Evolutionary conservation across 177 flowering plant species (phyloP), one percentile per base, ranked within the genome.

Genomic region (Vitis hybrid): DNA sequence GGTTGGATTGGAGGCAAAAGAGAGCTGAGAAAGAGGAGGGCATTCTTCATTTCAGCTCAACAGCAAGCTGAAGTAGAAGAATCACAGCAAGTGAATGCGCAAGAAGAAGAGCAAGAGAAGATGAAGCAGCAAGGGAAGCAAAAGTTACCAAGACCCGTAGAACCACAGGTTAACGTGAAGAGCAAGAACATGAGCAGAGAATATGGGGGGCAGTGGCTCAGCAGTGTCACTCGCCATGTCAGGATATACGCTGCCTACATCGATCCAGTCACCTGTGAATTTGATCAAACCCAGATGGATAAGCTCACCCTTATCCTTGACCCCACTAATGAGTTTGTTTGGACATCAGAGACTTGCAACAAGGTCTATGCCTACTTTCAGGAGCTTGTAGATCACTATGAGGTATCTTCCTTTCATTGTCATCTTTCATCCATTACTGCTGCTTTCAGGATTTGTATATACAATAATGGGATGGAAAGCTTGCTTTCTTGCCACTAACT

Each of bases 301-400:
- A 93, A 93, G 75, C 89, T 91, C 60, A 91, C 98, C 10, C 82
- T 93, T 13, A 71, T 93, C 14, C 93, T 93, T 6, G 97, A 93
- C 58, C 93, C 98, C 0, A 72, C 86, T 8, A 79, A 93, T 18
- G 98, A 93, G 82, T 93, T 93, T 51, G 79, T 86, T 13, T 90
- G 98, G 98, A 89, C 80, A 53, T 20, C 80, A 14, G 97, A 91
- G 31, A 89, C 87, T 31, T 86, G 91, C 78, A 83, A 77, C 71
- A 86, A 76, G 77, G 93, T 93, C 29, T 90, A 86, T 67, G 74
- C 89, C 55, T 90, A 87, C 78, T 93, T 93, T 80, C 96, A 93
- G 68, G 96, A 93, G 86, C 96, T 93, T 57, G 89, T 92, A 12
- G 95, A 93, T 79, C 95, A 93, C 78, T 91, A 91, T 63, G 97